phyloP scores from a whole-genome alignment of 192 early-diverging fungal genomes.

The Gaertneriomyces semiglobifer region DNA sequence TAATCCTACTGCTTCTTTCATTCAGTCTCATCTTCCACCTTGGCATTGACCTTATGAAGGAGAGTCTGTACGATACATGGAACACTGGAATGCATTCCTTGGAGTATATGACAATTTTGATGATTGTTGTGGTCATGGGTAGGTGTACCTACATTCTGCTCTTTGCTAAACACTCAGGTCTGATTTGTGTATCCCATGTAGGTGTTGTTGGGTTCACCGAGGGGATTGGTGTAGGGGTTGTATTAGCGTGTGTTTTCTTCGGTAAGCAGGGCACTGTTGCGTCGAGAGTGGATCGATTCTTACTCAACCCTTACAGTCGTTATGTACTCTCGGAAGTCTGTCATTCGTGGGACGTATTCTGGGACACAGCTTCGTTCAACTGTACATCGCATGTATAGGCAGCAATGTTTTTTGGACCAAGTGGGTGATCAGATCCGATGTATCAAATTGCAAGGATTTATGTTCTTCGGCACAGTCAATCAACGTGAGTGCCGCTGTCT shows the following conservation, averaged over 20 bases:
- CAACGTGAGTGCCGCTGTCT: constrained; percentile 36
- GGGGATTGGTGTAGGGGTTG: constrained; percentile 89
- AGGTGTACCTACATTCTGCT: constrained; percentile 2
- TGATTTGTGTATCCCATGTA: neutral
- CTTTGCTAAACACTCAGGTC: neutral
- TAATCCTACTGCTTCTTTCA: constrained; percentile 27
- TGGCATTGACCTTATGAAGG: constrained; percentile 88
- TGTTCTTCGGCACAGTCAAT: constrained; percentile 96
- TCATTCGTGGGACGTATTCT: constrained; percentile 41
- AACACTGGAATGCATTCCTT: constrained; percentile 71
- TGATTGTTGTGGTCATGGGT: constrained; percentile 86
- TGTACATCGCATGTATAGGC: constrained; percentile 82
- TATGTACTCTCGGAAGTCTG: constrained; percentile 42
- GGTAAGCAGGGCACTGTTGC: constrained; percentile 69
- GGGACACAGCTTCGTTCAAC: constrained; percentile 75
- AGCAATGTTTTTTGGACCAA: constrained; percentile 79
- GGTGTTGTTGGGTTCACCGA: constrained; percentile 87
- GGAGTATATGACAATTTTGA: constrained; percentile 86
- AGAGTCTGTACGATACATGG: constrained; percentile 84
- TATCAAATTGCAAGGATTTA: constrained; percentile 85
- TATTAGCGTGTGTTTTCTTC: constrained; percentile 94
- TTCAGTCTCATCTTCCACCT: constrained; percentile 86
- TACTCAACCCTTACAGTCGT: constrained; percentile 19
- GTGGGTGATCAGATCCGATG: constrained; percentile 84
- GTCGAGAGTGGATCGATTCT: constrained; percentile 4